Percentiles rank a stretch among this genome's conserved stretches.
Evolutionary conservation across 164 flowering plant genomes (phyloP).

Genomic region (Brasenia schreberi): DNA sequence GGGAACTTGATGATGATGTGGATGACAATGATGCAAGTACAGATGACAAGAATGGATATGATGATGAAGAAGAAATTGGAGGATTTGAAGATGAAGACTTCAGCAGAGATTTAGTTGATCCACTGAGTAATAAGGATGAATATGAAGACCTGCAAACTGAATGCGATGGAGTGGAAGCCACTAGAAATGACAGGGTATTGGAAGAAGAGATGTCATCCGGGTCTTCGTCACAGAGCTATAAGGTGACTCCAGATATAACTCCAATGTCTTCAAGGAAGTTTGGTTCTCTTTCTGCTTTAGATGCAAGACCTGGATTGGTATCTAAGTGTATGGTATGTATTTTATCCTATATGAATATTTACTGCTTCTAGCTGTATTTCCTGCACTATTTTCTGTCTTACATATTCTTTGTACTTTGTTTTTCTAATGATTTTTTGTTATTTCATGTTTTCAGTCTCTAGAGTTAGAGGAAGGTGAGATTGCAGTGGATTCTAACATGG

Average conservation of each 20-base stretch:
- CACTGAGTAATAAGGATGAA: slow-evolving; percentile 23
- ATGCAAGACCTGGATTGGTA: slow-evolving; percentile 63
- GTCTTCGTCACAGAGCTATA: slow-evolving; percentile 65
- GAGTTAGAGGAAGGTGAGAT: slow-evolving; percentile 99
- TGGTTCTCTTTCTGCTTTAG: slow-evolving; percentile 93
- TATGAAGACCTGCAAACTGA: slow-evolving; percentile 47
- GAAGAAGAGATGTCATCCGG: slow-evolving; percentile 85
- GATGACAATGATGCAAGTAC: slow-evolving; percentile 86
- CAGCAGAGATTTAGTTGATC: slow-evolving; percentile 39
- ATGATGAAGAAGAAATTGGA: slow-evolving; percentile 75
- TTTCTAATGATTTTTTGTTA: slow-evolving; percentile 2
- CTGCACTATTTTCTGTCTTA: not conserved
- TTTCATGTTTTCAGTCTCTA: slow-evolving; percentile 39
- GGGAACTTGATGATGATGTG: slow-evolving; percentile 74
- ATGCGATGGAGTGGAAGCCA: slow-evolving; percentile 22
- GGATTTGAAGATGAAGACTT: slow-evolving; percentile 79
- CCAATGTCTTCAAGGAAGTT: slow-evolving; percentile 81
- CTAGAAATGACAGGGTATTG: slow-evolving; percentile 25
- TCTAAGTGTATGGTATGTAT: slow-evolving; percentile 62
- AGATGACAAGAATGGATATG: slow-evolving; percentile 57
- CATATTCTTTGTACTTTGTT: not conserved
- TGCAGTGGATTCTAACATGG: slow-evolving; percentile 73
- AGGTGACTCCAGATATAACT: slow-evolving; percentile 34
- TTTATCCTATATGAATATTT: not conserved
- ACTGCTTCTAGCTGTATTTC: not conserved